These are phyloP conservation scores for Alternaria sp. DNA, from an alignment of 2,329 filamentous ascomycete genomes.

Conservation along the genomic window DNA sequence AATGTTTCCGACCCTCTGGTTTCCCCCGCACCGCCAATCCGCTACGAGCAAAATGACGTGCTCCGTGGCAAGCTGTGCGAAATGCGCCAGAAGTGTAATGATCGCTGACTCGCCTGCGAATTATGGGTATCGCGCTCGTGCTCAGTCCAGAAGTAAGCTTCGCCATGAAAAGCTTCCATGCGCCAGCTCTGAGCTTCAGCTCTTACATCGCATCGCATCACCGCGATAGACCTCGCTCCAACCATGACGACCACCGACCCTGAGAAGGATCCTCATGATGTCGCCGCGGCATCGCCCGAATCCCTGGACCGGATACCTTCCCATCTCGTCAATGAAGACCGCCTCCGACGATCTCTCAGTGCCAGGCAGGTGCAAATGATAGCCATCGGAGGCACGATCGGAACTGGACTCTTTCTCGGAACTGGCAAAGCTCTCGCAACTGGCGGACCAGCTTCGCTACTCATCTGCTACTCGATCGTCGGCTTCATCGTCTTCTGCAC, in stretches of 20 bases:
- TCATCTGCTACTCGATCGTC: conserved; percentile 49
- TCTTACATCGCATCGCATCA: background rate
- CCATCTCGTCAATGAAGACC: conserved; percentile 32
- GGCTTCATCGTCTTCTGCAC: conserved; percentile 41
- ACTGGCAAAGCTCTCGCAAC: conserved; percentile 60
- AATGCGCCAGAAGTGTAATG: conserved; percentile 1
- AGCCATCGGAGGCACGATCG: conserved; percentile 66
- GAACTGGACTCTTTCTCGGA: conserved; percentile 66
- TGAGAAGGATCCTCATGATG: conserved; percentile 22
- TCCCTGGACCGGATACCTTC: conserved; percentile 12
- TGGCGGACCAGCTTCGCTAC: conserved; percentile 48
- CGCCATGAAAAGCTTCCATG: conserved; percentile 31
- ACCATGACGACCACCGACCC: conserved; percentile 19
- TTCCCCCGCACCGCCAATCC: conserved; percentile 23
- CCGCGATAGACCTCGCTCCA: background rate
- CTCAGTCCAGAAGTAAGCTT: conserved; percentile 15
- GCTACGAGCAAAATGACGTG: conserved; percentile 25
- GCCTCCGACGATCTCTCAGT: conserved; percentile 31
- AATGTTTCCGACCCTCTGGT: background rate
- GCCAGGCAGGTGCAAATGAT: conserved; percentile 67
- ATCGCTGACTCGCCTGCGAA: conserved; percentile 12
- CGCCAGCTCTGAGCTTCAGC: conserved; percentile 7
- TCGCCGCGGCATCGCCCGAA: conserved; percentile 15
- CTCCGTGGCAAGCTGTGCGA: conserved; percentile 19
- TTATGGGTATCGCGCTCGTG: conserved; percentile 1